Base-by-base conservation (phyloP, 441 rosid species). In the Mallotus repandus region DNA sequence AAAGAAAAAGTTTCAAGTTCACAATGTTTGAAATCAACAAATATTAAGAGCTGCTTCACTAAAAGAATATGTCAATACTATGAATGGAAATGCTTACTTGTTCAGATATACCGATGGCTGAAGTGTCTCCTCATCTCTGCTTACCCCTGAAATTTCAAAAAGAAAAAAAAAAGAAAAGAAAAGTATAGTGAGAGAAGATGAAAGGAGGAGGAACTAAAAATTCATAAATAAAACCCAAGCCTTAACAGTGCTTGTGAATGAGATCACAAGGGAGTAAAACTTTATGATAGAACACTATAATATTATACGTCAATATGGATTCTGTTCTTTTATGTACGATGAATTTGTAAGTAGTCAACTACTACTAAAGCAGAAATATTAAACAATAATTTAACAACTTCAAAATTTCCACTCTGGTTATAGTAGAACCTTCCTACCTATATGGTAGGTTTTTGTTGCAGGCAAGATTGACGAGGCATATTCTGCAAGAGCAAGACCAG, bases 401-500 rank as follows among this genome's bases (percentile, higher is more conserved):
- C 18, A n/a, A 29, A 5, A 12, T 18, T 4, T 41, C 65, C 49
- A 35, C 4, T 62, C 61, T 12, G 59, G 19, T 65, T 14, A 49
- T 45, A 62, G 45, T 46, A 25, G 68, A 53, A 38, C 49, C 56
- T 43, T 58, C 78, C 80, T 68, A 94, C 98, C 98, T 74, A 94
- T 77, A 85, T 92, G 99, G 79, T 92, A 92, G 5, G 91, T 88
- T 82, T 86, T 90, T 45, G 85, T 90, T 0, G 97, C 91, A 0
- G 99, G 97, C 76, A 94, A 88, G 77, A 94, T 86, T 29, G 94
- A 85, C 56, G 99, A 81, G 56, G 97, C 97, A 41, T 91, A 88
- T 78, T 94, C 97, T 21, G 88, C 95, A 81, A 94, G 93, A 77
- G 96, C 97, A 81, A 92, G 97, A 74, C 96, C 99, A 83, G 97